phyloP scores from a whole-genome alignment of 805 yeast genomes.

The Lipomyces sp. region DNA sequence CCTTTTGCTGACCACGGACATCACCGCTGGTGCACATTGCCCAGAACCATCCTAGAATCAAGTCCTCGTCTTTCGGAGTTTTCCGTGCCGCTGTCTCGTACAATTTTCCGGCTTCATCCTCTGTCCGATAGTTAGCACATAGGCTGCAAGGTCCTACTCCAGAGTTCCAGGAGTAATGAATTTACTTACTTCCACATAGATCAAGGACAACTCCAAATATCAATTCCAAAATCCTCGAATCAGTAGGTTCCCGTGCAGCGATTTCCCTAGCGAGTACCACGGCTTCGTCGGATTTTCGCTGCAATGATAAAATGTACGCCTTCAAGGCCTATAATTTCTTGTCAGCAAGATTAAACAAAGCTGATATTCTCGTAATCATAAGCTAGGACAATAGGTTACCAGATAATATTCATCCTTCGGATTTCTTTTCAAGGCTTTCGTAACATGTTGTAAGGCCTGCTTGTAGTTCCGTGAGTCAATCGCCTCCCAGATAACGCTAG shows the following conservation, averaged over 20 bases:
- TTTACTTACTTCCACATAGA: conserved; percentile 26
- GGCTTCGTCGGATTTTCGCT: conserved; percentile 30
- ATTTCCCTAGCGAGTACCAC: conserved; percentile 22
- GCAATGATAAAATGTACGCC: conserved; percentile 33
- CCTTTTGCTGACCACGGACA: conserved; percentile 33
- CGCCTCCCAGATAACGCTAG: conserved; percentile 36
- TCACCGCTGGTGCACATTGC: conserved; percentile 35
- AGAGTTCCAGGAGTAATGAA: background rate
- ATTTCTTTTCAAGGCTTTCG: conserved; percentile 34
- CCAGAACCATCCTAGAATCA: conserved; percentile 33
- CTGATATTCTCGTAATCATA: background rate
- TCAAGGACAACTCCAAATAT: conserved; percentile 32
- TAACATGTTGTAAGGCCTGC: conserved; percentile 32
- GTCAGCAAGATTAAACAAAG: background rate
- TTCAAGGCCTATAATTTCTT: conserved; percentile 22
- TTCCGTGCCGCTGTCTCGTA: conserved; percentile 34
- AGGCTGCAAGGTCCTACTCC: no score
- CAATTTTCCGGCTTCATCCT: conserved; percentile 25
- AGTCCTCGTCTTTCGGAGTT: conserved; percentile 30
- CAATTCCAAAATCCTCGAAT: conserved; percentile 26
- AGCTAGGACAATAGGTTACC: conserved; percentile 8
- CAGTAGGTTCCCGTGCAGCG: conserved; percentile 24
- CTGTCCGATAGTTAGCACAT: conserved; percentile 4
- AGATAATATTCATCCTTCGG: conserved; percentile 31
- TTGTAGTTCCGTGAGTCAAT: conserved; percentile 36